phyloP scores from a whole-genome alignment of 306 rosid species.

The Begonia masoniana region DNA sequence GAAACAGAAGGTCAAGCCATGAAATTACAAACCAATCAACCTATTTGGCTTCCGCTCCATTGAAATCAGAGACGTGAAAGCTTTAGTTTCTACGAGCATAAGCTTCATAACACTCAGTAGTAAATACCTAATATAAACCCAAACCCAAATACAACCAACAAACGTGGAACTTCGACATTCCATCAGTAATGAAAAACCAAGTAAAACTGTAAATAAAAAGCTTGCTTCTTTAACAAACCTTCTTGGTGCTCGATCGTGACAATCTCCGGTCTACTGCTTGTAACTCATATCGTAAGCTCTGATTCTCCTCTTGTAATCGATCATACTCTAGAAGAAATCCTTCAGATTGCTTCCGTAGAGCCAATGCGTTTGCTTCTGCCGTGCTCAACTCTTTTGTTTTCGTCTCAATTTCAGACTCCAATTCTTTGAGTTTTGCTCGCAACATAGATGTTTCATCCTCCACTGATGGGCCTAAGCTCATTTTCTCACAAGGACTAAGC shows the following conservation, averaged over 20 bases:
- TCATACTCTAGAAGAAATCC: slow-evolving; percentile 93
- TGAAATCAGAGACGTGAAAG: too few species aligned
- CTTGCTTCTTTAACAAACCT: slow-evolving; percentile 34
- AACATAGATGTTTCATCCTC: slow-evolving; percentile 40
- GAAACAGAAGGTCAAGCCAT: too few species aligned
- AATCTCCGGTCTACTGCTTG: slow-evolving; percentile 33
- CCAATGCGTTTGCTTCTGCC: slow-evolving; percentile 61
- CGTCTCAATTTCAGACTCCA: slow-evolving; percentile 51
- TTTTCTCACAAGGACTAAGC: too few species aligned
- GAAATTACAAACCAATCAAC: too few species aligned
- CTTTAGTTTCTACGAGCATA: too few species aligned
- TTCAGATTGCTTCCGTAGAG: slow-evolving; percentile 87
- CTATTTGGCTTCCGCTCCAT: too few species aligned
- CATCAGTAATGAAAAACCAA: too few species aligned
- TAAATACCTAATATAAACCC: too few species aligned
- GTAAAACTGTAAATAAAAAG: background rate
- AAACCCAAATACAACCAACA: too few species aligned
- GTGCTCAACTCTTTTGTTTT: slow-evolving; percentile 39
- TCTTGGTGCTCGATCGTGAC: slow-evolving; percentile 43
- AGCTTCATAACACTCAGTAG: too few species aligned
- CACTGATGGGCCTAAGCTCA: too few species aligned
- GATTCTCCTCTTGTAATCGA: slow-evolving; percentile 83
- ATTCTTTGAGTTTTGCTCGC: slow-evolving; percentile 28
- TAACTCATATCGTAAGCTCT: slow-evolving; percentile 49
- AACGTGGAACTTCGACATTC: too few species aligned